Evolutionary conservation across 768 basidiomycete species (phyloP).

Genomic region (Leccinum arenicola): DNA sequence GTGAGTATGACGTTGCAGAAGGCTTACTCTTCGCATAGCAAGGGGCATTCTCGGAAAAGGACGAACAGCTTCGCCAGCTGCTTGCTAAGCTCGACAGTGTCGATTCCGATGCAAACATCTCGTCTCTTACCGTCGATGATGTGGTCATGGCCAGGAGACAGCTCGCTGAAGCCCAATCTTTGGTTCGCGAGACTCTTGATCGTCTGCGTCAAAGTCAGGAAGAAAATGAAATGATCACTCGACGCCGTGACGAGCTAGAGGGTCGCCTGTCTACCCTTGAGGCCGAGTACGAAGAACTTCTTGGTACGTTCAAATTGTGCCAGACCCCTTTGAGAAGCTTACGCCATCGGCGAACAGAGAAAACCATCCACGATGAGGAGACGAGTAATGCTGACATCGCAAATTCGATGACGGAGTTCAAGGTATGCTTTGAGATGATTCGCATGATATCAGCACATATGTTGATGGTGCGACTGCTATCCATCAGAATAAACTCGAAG

Average conservation of each 20-base stretch:
- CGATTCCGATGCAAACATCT: slow-evolving; percentile 55
- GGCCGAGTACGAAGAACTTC: slow-evolving; percentile 93
- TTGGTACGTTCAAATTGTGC: slow-evolving; percentile 56
- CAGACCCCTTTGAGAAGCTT: slow-evolving; percentile 1
- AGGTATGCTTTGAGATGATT: slow-evolving; percentile 46
- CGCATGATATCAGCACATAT: neutral
- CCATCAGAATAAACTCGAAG: slow-evolving; percentile 83
- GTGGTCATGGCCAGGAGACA: slow-evolving; percentile 81
- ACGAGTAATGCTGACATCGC: slow-evolving; percentile 77
- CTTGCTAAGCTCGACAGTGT: slow-evolving; percentile 82
- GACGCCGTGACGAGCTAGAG: slow-evolving; percentile 88
- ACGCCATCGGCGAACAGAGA: slow-evolving; percentile 53
- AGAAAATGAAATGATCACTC: slow-evolving; percentile 81
- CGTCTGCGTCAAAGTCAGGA: slow-evolving; percentile 87
- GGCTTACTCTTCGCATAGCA: slow-evolving; percentile 46
- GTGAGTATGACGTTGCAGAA: neutral
- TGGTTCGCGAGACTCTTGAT: slow-evolving; percentile 87
- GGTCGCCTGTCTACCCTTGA: slow-evolving; percentile 76
- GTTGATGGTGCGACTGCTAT: slow-evolving; percentile 4
- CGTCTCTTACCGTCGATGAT: slow-evolving; percentile 70
- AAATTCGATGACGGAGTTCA: slow-evolving; percentile 87
- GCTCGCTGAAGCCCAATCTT: slow-evolving; percentile 81
- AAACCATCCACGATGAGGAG: slow-evolving; percentile 88
- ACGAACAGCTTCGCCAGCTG: slow-evolving; percentile 85
- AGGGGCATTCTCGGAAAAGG: slow-evolving; percentile 94